Evolutionary conservation across 106 monocot genomes (phyloP).

Genomic region (Platanthera guangdongensis): DNA sequence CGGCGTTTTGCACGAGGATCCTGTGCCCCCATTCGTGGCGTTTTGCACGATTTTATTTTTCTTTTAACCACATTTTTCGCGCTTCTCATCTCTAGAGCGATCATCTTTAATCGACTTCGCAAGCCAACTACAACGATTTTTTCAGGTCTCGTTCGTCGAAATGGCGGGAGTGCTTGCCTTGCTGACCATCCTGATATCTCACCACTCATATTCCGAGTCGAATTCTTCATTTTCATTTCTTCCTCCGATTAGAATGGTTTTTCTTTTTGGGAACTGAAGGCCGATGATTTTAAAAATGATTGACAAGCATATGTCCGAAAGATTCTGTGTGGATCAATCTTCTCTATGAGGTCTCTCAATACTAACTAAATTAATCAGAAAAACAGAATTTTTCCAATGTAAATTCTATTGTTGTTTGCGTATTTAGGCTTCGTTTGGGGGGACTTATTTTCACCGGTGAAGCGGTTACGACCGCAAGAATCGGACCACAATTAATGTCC

Average conservation of each 20-base stretch:
- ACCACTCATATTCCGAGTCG: slow-evolving; percentile 78
- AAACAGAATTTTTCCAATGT: too few relatives aligned
- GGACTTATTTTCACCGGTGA: too few relatives aligned
- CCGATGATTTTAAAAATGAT: neutral
- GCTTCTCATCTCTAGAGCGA: neutral
- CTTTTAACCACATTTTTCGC: neutral
- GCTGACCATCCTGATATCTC: slow-evolving; percentile 79
- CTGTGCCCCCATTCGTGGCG: neutral
- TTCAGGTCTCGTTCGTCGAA: slow-evolving; percentile 82
- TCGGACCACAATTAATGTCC: too few relatives aligned
- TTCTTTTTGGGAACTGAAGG: neutral
- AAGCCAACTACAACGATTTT: slow-evolving; percentile 29
- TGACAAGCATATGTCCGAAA: slow-evolving; percentile 11
- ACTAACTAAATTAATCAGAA: too few relatives aligned
- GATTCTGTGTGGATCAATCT: neutral
- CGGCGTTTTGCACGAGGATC: neutral
- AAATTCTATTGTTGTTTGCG: too few relatives aligned
- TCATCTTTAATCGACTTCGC: neutral
- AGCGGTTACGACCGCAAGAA: too few relatives aligned
- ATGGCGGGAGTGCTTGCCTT: slow-evolving; percentile 49
- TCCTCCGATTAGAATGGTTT: too few relatives aligned
- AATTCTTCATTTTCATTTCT: too few relatives aligned
- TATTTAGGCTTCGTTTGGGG: too few relatives aligned
- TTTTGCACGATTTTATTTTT: neutral
- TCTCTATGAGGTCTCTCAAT: neutral